phyloP scores from a whole-genome alignment of 805 yeast species.

The Priceomyces castillae region DNA sequence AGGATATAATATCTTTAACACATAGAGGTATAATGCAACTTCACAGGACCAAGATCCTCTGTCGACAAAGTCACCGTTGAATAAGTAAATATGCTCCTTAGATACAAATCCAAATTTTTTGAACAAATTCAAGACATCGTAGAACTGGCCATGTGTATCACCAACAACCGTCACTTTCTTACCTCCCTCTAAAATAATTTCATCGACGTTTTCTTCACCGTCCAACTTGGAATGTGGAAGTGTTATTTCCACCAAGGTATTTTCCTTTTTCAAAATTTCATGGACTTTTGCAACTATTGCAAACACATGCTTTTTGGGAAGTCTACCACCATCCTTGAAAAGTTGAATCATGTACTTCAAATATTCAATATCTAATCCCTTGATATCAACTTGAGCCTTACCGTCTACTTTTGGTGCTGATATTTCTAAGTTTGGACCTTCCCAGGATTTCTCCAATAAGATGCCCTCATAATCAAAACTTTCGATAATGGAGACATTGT shows the following conservation, averaged over 20 bases:
- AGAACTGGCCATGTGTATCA: constrained; percentile 97
- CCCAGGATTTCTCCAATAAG: constrained; percentile 51
- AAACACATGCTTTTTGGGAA: constrained; percentile 81
- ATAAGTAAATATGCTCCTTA: constrained; percentile 68
- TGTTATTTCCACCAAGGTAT: constrained; percentile 71
- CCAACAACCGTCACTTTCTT: constrained; percentile 82
- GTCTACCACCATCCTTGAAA: constrained; percentile 69
- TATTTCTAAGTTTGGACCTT: constrained; percentile 56
- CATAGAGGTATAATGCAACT: constrained; percentile 78
- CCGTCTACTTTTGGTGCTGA: constrained; percentile 19
- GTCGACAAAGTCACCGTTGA: constrained; percentile 97
- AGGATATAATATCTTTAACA: constrained; percentile 77
- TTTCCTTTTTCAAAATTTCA: constrained; percentile 60
- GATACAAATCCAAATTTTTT: constrained; percentile 67
- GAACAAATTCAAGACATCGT: constrained; percentile 82
- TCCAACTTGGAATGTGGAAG: constrained; percentile 32
- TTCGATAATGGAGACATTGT: constrained; percentile 48
- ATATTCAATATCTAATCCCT: constrained; percentile 50
- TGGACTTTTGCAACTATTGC: constrained; percentile 76
- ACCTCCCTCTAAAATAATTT: constrained; percentile 25
- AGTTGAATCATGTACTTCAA: constrained; percentile 61
- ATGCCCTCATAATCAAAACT: constrained; percentile 47
- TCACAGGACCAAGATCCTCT: constrained; percentile 99
- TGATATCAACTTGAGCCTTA: constrained; percentile 29
- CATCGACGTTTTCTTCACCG: constrained; percentile 15